Evolutionary conservation across 2,329 filamentous ascomycete species (phyloP).

Genomic region (Conoideocrella luteorostrata): DNA sequence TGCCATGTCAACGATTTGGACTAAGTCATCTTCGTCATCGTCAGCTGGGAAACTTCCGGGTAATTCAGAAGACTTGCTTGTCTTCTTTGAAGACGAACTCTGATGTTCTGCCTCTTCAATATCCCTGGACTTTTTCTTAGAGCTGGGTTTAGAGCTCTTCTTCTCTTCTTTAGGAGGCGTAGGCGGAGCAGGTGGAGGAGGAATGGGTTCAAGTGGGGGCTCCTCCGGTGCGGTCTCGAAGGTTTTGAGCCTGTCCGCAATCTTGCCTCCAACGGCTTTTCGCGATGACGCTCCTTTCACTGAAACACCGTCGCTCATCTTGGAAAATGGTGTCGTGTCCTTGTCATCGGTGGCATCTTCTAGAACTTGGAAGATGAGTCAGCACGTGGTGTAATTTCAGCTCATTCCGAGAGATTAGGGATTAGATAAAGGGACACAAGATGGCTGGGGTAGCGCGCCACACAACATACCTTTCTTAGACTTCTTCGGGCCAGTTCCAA

Average conservation of each 20-base stretch:
- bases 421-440: constrained; percentile 3
- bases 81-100: constrained; percentile 27
- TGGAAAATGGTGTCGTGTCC: constrained; percentile 34
- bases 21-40: constrained; percentile 42
- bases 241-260: constrained; percentile 50
- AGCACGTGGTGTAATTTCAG: constrained; percentile 40
- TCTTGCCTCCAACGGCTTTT: constrained; percentile 44
- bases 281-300: constrained; percentile 36
- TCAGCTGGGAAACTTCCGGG: constrained; percentile 53
- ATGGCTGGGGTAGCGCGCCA: constrained; percentile 11
- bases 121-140: constrained; percentile 34
- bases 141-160: constrained; percentile 30
- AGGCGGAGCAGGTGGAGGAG: constrained; percentile 33
- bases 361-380: constrained; percentile 40
- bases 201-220: constrained; percentile 26
- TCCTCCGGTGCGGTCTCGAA: constrained; percentile 42
- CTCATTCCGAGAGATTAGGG: constrained; percentile 22
- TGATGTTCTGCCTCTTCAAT: constrained; percentile 25
- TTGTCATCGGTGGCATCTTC: constrained; percentile 37
- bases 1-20: constrained; percentile 46
- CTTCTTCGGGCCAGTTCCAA: constrained; percentile 35
- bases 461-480: constrained; percentile 32
- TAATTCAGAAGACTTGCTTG: constrained; percentile 15
- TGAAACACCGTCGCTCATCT: constrained; percentile 26
- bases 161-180: constrained; percentile 16